Evolutionary conservation across 2,329 filamentous ascomycete genomes (phyloP).

Genomic region (Exophiala spinifera): DNA sequence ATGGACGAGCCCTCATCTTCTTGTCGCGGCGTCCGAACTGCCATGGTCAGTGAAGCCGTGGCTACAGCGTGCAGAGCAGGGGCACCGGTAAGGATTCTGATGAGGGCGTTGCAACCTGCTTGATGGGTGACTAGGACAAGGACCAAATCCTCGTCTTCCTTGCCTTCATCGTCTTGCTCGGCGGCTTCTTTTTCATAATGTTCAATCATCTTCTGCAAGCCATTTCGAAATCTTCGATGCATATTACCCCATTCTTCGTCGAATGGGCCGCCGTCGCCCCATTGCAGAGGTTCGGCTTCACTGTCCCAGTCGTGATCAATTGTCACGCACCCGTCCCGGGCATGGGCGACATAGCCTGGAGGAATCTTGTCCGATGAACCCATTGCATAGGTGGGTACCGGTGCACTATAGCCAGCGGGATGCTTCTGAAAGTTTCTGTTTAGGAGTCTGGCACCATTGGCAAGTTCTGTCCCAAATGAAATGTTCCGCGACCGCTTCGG

Average conservation of each 20-base stretch:
- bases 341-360: conserved; percentile 82
- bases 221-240: conserved; percentile 83
- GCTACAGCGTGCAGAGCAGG: conserved; percentile 87
- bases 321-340: conserved; percentile 76
- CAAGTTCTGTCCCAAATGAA: conserved; percentile 25
- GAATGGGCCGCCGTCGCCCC: conserved; percentile 83
- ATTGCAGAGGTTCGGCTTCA: conserved; percentile 70
- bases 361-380: conserved; percentile 79
- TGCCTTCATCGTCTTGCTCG: conserved; percentile 36
- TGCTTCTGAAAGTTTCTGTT: conserved; percentile 19
- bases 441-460: conserved; percentile 16
- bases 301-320: conserved; percentile 98
- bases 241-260: conserved; percentile 95
- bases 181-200: conserved; percentile 68
- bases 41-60: conserved; percentile 89
- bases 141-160: conserved; percentile 70
- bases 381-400: conserved; percentile 77
- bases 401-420: conserved; percentile 63
- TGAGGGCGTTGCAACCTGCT: conserved; percentile 91
- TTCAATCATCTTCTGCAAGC: conserved; percentile 72
- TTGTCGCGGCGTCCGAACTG: conserved; percentile 55
- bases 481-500: conserved; percentile 24
- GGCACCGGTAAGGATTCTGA: conserved; percentile 86
- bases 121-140: conserved; percentile 89
- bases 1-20: conserved; percentile 10